phyloP scores from a whole-genome alignment of 768 basidiomycete species.

The Tylopilus balloui region DNA sequence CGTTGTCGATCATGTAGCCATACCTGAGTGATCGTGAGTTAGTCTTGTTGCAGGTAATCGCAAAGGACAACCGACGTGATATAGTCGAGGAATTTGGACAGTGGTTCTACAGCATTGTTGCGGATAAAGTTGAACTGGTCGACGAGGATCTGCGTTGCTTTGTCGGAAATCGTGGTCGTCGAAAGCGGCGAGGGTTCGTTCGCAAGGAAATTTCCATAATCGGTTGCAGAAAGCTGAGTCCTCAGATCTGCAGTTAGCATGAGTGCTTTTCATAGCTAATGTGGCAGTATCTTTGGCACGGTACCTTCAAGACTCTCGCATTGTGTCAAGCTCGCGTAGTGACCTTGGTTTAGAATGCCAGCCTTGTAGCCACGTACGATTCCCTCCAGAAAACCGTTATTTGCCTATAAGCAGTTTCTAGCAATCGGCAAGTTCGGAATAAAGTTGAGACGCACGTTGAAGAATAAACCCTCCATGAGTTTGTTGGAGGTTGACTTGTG shows the following conservation, averaged over 20 bases:
- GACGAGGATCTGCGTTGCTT: conserved; percentile 90
- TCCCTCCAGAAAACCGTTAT: conserved; percentile 73
- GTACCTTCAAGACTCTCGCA: conserved; percentile 96
- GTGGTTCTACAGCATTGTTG: conserved; percentile 84
- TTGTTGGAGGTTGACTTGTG: conserved; percentile 6
- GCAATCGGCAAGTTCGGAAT: not conserved
- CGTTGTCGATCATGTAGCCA: conserved; percentile 99
- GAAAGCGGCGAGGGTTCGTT: conserved; percentile 93
- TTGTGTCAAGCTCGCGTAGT: conserved; percentile 92
- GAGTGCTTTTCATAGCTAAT: not conserved
- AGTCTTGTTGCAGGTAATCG: conserved; percentile 1
- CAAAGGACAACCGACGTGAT: conserved; percentile 70
- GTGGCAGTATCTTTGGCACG: conserved; percentile 11
- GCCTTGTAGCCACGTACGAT: conserved; percentile 91
- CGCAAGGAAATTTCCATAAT: conserved; percentile 97
- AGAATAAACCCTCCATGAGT: conserved; percentile 82
- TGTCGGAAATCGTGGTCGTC: conserved; percentile 94
- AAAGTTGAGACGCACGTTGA: conserved; percentile 57
- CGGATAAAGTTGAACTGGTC: conserved; percentile 96
- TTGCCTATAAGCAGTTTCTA: conserved; percentile 46
- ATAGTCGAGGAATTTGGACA: conserved; percentile 93
- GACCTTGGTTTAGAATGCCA: conserved; percentile 81
- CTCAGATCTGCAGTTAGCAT: conserved; percentile 67
- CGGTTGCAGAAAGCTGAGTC: conserved; percentile 92
- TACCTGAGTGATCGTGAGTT: conserved; percentile 50